Base-by-base conservation (phyloP, 345 rosid species). In the Triadica sebifera region DNA sequence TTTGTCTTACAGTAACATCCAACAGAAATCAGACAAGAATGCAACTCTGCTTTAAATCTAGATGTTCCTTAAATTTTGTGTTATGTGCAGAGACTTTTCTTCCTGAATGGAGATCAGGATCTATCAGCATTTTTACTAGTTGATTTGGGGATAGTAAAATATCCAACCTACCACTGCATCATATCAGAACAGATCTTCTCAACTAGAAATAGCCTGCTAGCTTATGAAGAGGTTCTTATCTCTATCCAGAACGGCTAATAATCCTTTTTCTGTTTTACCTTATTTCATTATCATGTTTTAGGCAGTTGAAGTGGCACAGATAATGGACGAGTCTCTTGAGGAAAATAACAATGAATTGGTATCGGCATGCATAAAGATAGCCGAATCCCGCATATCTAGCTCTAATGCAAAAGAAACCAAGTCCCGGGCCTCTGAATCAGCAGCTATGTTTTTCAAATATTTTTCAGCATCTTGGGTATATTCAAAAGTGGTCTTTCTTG, bases 221-320 rank as follows among this genome's bases (percentile, higher is more conserved):
- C 91, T 78, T 94, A 91, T 78, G 98, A 94, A 84, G 96, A 94
- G 97, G 98, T 94, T 57, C 59, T 45, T 77, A 61, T 85, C 70
- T 80, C 37, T 16, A 38, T 77, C 20, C 19, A 43, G 24, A 69
- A 41, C 34, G 58, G 19, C 24, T 68, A 34, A 46, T 65, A 34
- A 25, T 29, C 6, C 50, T 68, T 29, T 51, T 50, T 65, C 74
- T 24, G 56, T 29, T 79, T 76, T 63, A 69, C 70, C 15, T 52
- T 69, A 65, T 75, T 12, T 66, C 34, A 51, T 39, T 17, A 5
- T 69, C 59, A 13, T 78, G 38, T 74, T 15, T 72, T 79, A 94
- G 97, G 97, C 98, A 71, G 87, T 91, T 85, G 97, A 88, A 89
- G 86, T 94, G 79, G 95, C 97, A 50, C 98, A 94, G 79, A 59